Evolutionary conservation across 2,329 filamentous ascomycete species (phyloP).

Genomic region (Aspergillus sp.): DNA sequence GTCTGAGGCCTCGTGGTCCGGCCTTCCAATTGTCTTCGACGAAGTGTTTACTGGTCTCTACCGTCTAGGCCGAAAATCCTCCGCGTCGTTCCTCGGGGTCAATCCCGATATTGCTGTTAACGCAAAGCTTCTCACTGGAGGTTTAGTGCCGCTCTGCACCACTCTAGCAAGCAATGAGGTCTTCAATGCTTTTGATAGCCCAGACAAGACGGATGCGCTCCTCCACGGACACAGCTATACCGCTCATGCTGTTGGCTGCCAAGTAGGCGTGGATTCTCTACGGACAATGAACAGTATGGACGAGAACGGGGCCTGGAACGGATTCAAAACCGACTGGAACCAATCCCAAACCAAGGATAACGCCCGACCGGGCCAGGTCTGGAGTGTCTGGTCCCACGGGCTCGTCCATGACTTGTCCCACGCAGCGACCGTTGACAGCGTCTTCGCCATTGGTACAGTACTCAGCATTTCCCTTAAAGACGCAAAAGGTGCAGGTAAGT

Average conservation of each 20-base stretch:
- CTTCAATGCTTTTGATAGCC: constrained; percentile 68
- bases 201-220: constrained; percentile 74
- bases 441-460: constrained; percentile 74
- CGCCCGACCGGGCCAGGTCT: constrained; percentile 37
- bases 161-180: constrained; percentile 74
- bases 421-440: constrained; percentile 57
- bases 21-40: constrained; percentile 77
- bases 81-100: constrained; percentile 67
- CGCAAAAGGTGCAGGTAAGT: constrained; percentile 46
- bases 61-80: constrained; percentile 70
- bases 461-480: constrained; percentile 64
- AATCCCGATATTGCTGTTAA: constrained; percentile 76
- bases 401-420: constrained; percentile 63
- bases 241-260: constrained; percentile 77
- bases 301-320: constrained; percentile 55
- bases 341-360: neutral
- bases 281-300: constrained; percentile 61
- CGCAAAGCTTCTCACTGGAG: constrained; percentile 81
- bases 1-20: constrained; percentile 56
- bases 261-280: constrained; percentile 71
- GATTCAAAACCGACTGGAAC: constrained; percentile 53
- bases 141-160: constrained; percentile 72
- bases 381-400: constrained; percentile 69
- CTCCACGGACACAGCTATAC: constrained; percentile 87
- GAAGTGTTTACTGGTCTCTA: constrained; percentile 87